Evolutionary conservation across 108 stramenopile genomes (phyloP).

Genomic region (Nitzschia inconspicua): DNA sequence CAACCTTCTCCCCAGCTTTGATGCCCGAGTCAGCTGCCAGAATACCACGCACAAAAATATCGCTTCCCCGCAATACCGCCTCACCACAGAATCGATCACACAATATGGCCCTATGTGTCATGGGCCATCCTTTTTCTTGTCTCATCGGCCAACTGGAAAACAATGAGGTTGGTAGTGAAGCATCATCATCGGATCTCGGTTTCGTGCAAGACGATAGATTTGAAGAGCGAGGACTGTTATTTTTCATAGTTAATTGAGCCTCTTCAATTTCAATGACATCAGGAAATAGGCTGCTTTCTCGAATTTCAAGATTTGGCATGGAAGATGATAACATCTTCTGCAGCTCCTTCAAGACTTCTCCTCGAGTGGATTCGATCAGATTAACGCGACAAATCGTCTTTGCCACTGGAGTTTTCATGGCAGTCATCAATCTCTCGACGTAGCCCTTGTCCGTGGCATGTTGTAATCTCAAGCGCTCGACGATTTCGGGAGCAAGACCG

Average conservation of each 20-base stretch:
- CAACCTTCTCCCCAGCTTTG: constrained; percentile 44
- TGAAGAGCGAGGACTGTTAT: not conserved
- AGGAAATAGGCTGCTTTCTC: constrained; percentile 2
- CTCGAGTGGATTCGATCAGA: constrained; percentile 28
- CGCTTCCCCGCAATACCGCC: constrained; percentile 71
- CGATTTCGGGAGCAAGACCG: no score
- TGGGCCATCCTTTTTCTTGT: constrained; percentile 55
- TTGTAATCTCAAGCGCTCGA: no score
- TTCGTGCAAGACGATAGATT: not conserved
- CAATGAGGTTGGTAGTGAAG: not conserved
- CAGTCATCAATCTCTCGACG: constrained; percentile 32
- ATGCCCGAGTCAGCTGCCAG: constrained; percentile 58
- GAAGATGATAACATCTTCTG: constrained; percentile 3
- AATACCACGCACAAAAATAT: constrained; percentile 72
- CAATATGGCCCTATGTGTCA: constrained; percentile 46
- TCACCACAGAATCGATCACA: constrained; percentile 76
- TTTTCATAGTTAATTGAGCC: not conserved
- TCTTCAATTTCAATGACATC: constrained; percentile 29
- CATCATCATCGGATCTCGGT: not conserved
- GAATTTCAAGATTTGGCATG: constrained; percentile 10
- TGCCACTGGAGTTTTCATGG: constrained; percentile 52
- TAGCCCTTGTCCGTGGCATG: no score
- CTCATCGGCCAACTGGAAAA: constrained; percentile 32
- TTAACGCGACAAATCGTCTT: constrained; percentile 57
- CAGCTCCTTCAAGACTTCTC: constrained; percentile 40